Evolutionary conservation across 1,284 basidiomycete genomes (phyloP), one percentile per base, ranked within the genome.

Genomic region (Cutaneotrichosporon sp.): DNA sequence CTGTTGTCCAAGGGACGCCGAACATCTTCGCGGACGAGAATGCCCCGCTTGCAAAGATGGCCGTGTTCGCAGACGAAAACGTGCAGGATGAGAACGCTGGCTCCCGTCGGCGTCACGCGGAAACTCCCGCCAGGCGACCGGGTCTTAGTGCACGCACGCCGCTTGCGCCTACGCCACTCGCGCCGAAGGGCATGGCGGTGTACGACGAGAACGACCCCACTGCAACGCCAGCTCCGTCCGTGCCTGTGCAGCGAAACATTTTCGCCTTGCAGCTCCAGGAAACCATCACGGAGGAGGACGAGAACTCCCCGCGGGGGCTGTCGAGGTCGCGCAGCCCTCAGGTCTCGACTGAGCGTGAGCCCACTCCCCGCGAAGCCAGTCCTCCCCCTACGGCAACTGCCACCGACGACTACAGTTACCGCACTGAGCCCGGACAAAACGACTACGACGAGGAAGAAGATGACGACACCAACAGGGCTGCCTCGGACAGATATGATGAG

Each of bases 81-180:
- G 55, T 39, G 16, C 45, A 46, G 20, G 56, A 54, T 17, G 44
- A 46, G 44, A 46, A 46, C 24, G 24, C 44, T 25, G 10, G 12
- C 17, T n/a, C n/a, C n/a, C 64, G 41, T 37, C 52, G 2, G 60
- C 62, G 3, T 54, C 63, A 3, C 51, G 43, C 33, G 17, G 69
- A 70, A n/a, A 70, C 72, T 3, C 70, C 72, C 8, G 66, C 68
- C 3, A 63, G 64, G 35, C 65, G 63, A 14, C 68, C 71, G 8
- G 61, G 60, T 0, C 27, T 32, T 7, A 29, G 29, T 24, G n/a
- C 49, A 7, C 55, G 61, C 16, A 62, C 65, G 4, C 63, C 66
- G 4, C 49, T 62, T 4, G 61, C 59, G 10, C 48, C 62, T 7
- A 57, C 59, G 17, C 62, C 71, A n/a, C n/a, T n/a, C n/a, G n/a